These are phyloP conservation scores for Epithele typhae DNA, from an alignment of 768 basidiomycete species.

Conservation along the genomic window DNA sequence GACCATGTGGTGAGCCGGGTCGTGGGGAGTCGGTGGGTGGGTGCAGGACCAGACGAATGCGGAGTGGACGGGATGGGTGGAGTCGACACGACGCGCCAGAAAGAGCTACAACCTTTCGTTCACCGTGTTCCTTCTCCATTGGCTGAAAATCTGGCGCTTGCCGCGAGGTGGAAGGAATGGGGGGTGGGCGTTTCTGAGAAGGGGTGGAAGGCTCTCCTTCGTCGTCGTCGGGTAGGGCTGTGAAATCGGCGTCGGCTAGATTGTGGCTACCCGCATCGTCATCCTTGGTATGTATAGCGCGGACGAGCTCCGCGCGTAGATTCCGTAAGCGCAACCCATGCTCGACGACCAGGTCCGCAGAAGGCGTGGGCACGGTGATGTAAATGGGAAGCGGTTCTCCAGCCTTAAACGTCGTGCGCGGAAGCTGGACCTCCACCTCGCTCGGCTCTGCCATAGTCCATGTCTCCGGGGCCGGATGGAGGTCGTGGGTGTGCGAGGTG, in stretches of 20 bases:
- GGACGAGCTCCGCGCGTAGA: conserved; percentile 73
- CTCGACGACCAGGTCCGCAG: conserved; percentile 59
- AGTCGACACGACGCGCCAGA: conserved; percentile 93
- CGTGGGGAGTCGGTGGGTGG: conserved; percentile 12
- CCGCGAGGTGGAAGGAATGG: conserved; percentile 22
- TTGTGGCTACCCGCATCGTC: conserved; percentile 3
- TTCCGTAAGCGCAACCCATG: conserved; percentile 75
- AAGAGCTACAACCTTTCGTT: conserved; percentile 57
- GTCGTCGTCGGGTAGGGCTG: conserved; percentile 27
- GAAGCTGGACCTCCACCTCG: conserved; percentile 63
- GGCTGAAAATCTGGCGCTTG: conserved; percentile 19
- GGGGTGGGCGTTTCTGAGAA: conserved; percentile 13
- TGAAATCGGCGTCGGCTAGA: conserved; percentile 13
- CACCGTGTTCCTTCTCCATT: conserved; percentile 25
- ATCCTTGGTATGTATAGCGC: conserved; percentile 51
- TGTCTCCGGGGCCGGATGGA: conserved; percentile 58
- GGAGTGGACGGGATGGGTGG: conserved; percentile 70
- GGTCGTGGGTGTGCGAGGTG: conserved; percentile 53
- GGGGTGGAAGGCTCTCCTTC: conserved; percentile 27
- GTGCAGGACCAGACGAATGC: conserved; percentile 78
- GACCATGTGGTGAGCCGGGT: conserved; percentile 2
- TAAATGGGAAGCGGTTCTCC: conserved; percentile 79
- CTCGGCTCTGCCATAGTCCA: conserved; percentile 59
- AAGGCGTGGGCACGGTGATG: conserved; percentile 74
- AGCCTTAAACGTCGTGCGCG: conserved; percentile 64